Evolutionary conservation across 164 flowering plant species (phyloP), one percentile per base, ranked within the genome.

Genomic region (Sedum album): DNA sequence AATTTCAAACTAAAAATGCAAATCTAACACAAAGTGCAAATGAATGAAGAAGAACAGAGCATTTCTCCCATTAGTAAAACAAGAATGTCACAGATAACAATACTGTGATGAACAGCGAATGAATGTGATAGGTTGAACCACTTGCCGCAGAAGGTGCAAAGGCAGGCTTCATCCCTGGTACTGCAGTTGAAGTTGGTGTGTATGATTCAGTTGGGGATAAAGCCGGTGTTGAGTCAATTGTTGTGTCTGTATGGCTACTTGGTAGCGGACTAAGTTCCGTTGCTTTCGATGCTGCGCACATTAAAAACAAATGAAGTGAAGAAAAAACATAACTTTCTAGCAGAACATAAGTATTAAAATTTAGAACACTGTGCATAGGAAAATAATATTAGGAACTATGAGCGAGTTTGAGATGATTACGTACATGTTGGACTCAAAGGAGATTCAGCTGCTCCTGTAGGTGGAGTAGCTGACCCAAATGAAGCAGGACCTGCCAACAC

Each of bases 341-440:
- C 7, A 7, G 7, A 3, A 48, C 10, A 8, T 48, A 44, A 10
- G 13, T 30, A 25, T 30, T 17, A 30, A 61, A 38, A 30, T 18
- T 8, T 2, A 0, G 15, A 17, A 6, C 15, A 35, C 39, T 20
- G n/a, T 15, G 8, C 39, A 15, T n/a, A 31, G 25, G 39, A 63
- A n/a, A 14, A 41, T 61, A 28, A 25, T 7, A 6, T 63, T n/a
- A 15, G 39, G 23, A 31, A 60, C 26, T 5, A 31, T 63, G 36
- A 13, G n/a, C n/a, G n/a, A n/a, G n/a, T n/a, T n/a, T 7, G 13
- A 35, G 14, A 33, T 15, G 6, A 13, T n/a, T 35, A 33, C 10
- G 6, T 64, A 64, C 66, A n/a, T 64, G 66, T 64, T 64, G 66
- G 66, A 64, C 41, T 20, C 41, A 64, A 13, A 18, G 66, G 44